Base-by-base conservation (phyloP, 768 basidiomycete species). In the Lactarius vividus region DNA sequence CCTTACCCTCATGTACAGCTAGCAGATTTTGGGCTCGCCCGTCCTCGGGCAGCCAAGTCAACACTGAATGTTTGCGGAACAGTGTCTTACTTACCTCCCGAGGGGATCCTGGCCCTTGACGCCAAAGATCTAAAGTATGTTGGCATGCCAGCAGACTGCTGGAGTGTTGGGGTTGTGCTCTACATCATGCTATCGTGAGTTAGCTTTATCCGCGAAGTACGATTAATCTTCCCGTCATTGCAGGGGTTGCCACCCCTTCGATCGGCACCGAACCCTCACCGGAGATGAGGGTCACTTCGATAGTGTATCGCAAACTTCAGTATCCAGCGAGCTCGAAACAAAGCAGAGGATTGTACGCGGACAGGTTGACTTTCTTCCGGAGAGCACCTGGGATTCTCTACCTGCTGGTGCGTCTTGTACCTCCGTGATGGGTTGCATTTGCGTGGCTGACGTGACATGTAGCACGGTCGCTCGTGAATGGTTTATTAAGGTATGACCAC, bases 61-160 rank as follows among this genome's bases (percentile, higher is more conserved):
- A 94, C 92, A 0, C 80, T 91, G 72, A 92, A 92, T 69, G 92
- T 92, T 52, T 92, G 89, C 66, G 92, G 92, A n/a, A 94, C 92
- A 0, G 85, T 94, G 23, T 87, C 89, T 1, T 94, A 94, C 75
- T 79, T 94, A 18, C 91, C 92, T 9, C 92, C 92, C 0, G 92
- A 94, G 75, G 92, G 91, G 13, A 84, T 94, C 42, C 79, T 89
- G 11, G 92, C 92, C 8, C 77, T 94, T 49, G 89, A 92, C 70
- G 80, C 88, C 69, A 88, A 87, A 70, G 80, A 90, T 64, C 75
- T 90, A 52, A 85, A 88, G 59, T 92, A 92, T 63, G 75, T 82
- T 37, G 91, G 91, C 23, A 88, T 93, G 88, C 89, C 91, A n/a
- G 83, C 91, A 3, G 92, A 94, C 75, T 94, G 92, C 71, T 94